A percentile compares a stretch with the other conserved stretches of the same genome.
These are phyloP conservation scores for Hypoxylon sp. DNA, from an alignment of 2,329 filamentous ascomycete species.

Conservation along the genomic window DNA sequence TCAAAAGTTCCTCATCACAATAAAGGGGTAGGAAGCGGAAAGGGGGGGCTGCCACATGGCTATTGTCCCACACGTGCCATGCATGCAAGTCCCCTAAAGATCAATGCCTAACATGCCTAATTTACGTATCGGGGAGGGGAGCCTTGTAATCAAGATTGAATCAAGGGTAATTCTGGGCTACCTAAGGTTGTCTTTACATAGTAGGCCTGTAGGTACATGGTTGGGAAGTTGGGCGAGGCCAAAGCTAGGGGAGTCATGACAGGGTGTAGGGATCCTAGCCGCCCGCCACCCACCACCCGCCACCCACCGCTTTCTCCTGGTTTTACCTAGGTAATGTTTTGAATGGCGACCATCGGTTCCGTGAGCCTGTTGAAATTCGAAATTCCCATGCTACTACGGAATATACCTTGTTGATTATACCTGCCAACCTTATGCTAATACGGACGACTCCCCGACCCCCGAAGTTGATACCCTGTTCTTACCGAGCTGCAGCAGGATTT, in stretches of 20 bases:
- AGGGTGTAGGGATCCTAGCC: background rate
- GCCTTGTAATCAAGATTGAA: background rate
- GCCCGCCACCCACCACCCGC: background rate
- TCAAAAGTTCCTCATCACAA: constrained; percentile 28
- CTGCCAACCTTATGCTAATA: constrained; percentile 7
- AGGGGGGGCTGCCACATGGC: constrained; percentile 34
- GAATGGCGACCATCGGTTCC: constrained; percentile 6
- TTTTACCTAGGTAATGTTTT: no score
- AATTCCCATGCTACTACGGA: background rate
- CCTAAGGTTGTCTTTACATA: constrained; percentile 11
- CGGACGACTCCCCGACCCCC: constrained; percentile 12
- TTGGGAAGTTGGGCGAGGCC: no score
- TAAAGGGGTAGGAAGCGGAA: constrained; percentile 3
- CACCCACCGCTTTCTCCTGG: background rate
- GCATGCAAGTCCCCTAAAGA: no score
- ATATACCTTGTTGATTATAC: constrained; percentile 6
- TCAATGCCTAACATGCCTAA: no score
- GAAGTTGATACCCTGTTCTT: constrained; percentile 7
- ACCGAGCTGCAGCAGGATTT: constrained; percentile 21
- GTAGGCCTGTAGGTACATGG: no score
- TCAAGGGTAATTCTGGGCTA: constrained; percentile 1
- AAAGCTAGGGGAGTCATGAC: background rate
- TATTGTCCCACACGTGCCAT: constrained; percentile 21
- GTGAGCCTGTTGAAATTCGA: no score
- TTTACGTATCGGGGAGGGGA: background rate